These are phyloP conservation scores for Suhomyces yuchorum DNA, from an alignment of 1,139 yeast species.

Conservation along the genomic window DNA sequence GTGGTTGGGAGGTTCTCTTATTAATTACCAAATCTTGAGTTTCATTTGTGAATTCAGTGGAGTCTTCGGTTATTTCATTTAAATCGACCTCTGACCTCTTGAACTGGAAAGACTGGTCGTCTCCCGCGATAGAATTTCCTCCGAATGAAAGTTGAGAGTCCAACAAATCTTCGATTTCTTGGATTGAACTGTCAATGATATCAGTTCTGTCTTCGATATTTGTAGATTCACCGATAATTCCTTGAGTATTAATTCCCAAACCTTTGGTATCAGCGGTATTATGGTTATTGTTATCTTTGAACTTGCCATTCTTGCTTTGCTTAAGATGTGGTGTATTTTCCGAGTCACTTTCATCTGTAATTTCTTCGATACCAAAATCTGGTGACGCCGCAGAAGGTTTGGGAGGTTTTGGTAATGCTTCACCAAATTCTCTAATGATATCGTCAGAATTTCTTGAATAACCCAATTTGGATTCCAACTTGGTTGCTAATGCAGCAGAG, in stretches of 20 bases:
- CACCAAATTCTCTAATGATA: constrained; percentile 16
- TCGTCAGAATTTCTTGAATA: constrained; percentile 7
- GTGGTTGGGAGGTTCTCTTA: background rate
- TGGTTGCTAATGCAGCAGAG: constrained; percentile 30
- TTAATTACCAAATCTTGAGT: constrained; percentile 6
- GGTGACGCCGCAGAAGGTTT: constrained; percentile 21
- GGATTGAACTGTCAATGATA: constrained; percentile 38
- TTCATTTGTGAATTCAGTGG: background rate
- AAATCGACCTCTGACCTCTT: constrained; percentile 7
- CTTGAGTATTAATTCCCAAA: constrained; percentile 14
- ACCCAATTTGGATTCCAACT: constrained; percentile 27
- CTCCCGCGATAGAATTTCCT: constrained; percentile 1
- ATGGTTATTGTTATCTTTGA: background rate
- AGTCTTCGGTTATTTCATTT: constrained; percentile 9
- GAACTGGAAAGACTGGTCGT: constrained; percentile 18
- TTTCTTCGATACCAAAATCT: constrained; percentile 46
- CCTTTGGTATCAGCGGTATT: constrained; percentile 13
- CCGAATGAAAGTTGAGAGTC: constrained; percentile 32
- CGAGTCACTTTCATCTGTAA: constrained; percentile 34
- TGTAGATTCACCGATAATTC: constrained; percentile 25
- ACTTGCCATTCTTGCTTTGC: background rate
- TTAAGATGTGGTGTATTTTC: constrained; percentile 12
- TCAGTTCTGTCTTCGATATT: constrained; percentile 16
- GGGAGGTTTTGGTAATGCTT: constrained; percentile 15
- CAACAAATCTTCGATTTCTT: constrained; percentile 46